Evolutionary conservation across 2,329 filamentous ascomycete genomes (phyloP).

Genomic region (Aspergillus proliferans): DNA sequence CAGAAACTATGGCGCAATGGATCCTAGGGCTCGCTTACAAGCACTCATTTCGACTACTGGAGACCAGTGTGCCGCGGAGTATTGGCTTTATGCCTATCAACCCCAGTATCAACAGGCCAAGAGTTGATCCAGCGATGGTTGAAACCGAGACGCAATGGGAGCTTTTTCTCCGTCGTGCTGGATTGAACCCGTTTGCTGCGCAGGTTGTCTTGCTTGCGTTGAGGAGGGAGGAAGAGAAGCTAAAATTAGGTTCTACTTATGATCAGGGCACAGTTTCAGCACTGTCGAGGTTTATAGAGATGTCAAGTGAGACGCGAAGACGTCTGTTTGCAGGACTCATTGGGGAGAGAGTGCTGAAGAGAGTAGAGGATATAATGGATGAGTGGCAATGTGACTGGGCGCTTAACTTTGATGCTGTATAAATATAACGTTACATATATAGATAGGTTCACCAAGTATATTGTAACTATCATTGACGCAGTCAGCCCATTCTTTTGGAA

Average conservation of each 20-base stretch:
- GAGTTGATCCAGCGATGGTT: constrained; percentile 29
- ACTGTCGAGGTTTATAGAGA: constrained; percentile 48
- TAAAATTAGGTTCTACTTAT: neutral
- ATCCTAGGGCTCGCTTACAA: constrained; percentile 48
- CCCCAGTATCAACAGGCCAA: constrained; percentile 1
- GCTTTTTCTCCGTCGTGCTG: constrained; percentile 57
- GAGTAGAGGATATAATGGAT: constrained; percentile 49
- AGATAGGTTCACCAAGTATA: neutral
- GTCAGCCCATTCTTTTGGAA: neutral
- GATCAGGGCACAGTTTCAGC: neutral
- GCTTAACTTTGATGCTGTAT: constrained; percentile 9
- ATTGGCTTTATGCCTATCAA: constrained; percentile 7
- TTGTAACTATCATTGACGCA: neutral
- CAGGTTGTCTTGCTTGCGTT: constrained; percentile 50
- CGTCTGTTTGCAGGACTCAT: constrained; percentile 47
- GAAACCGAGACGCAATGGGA: constrained; percentile 63
- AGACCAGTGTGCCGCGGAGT: neutral
- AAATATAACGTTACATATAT: too few species aligned
- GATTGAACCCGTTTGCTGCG: constrained; percentile 66
- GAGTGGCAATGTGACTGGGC: constrained; percentile 38
- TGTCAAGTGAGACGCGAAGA: constrained; percentile 48
- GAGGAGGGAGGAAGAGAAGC: constrained; percentile 17
- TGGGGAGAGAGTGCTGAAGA: constrained; percentile 51
- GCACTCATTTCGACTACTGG: constrained; percentile 25
- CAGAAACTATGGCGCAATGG: constrained; percentile 49